Conservation (phyloP, 257 asterid genomes). For the Knoxia roxburghii region DNA sequence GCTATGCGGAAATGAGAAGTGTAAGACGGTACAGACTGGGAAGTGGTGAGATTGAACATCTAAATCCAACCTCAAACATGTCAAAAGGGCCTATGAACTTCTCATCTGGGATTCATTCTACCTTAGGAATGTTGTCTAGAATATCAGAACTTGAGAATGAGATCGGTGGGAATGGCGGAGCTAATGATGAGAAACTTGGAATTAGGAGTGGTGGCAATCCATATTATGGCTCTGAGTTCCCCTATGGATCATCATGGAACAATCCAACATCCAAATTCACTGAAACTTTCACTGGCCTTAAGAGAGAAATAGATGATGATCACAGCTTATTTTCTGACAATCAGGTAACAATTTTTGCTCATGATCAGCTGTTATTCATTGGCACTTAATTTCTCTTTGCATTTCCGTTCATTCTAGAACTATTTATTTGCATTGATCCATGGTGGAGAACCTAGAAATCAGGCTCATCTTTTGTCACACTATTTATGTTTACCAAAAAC, state of each 20-base stretch:
- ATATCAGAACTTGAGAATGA: slow-evolving; percentile 52
- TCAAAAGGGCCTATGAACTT: slow-evolving; percentile 22
- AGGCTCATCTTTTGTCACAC: slow-evolving; percentile 47
- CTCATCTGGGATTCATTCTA: slow-evolving; percentile 34
- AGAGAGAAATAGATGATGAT: slow-evolving; percentile 54
- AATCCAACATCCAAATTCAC: slow-evolving; percentile 45
- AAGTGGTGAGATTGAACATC: slow-evolving; percentile 31
- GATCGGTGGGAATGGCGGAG: slow-evolving; percentile 13
- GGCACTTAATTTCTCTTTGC: background rate
- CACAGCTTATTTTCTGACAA: slow-evolving; percentile 22
- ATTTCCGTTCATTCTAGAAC: background rate
- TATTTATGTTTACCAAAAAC: slow-evolving; percentile 63
- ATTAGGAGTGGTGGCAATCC: slow-evolving; percentile 21
- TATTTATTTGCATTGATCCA: slow-evolving; percentile 14
- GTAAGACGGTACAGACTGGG: slow-evolving; percentile 31
- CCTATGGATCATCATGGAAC: slow-evolving; percentile 51
- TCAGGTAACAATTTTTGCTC: slow-evolving; percentile 32
- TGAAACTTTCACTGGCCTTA: slow-evolving; percentile 40
- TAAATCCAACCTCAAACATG: slow-evolving; percentile 31
- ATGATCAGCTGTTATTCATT: background rate
- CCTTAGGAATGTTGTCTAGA: slow-evolving; percentile 48
- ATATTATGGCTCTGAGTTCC: slow-evolving; percentile 37
- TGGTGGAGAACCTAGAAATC: slow-evolving; percentile 40
- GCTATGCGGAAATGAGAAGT: slow-evolving; percentile 34
- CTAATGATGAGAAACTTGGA: slow-evolving; percentile 31